Evolutionary conservation across 345 rosid species (phyloP), one percentile per base, ranked within the genome.

Genomic region (Lenwebbia sp.): DNA sequence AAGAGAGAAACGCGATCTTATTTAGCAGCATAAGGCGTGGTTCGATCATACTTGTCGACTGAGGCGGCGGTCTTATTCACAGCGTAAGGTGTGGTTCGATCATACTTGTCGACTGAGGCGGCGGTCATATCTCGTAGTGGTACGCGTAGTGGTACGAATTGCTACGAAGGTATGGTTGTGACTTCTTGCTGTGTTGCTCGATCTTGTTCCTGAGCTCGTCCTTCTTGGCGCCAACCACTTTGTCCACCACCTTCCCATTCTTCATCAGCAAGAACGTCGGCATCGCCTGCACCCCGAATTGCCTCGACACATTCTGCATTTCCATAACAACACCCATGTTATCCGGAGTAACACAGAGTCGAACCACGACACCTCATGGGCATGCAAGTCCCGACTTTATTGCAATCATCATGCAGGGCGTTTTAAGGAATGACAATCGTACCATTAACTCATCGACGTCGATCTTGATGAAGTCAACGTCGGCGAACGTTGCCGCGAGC

Each of bases 401-500:
- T 37, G 81, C 81, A 10, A 37, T 19, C 26, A 84, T 41, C 75
- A 84, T 19, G 62, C 51, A 19, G 23, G 40, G 28, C 55, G 8
- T 75, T 75, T 37, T 23, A 13, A 37, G 13, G 17, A 62, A 62
- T 4, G 56, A 4, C 9, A 3, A 3, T 40, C 40, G n/a, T 84
- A 97, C 98, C 89, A 41, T 40, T 58, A 95, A 55, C 60, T 85
- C 88, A 84, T 97, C 99, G 9, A 94, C 94, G 84, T 95, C 98
- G 60, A 96, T 90, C 93, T 91, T 93, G 92, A 97, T 87, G 84
- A 97, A 94, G 88, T 91, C 91, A 47, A 93, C 94, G 56, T 94
- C 92, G 0, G 90, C 65, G 89, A 90, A 93, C 55, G 82, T 91
- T 19, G 93, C 93, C 10, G 97, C 96, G 26, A 91, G 88, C 54